Percentiles rank a stretch among this genome's conserved stretches.
These are phyloP conservation scores for Inosperma sp. DNA, from an alignment of 768 basidiomycete species.

Conservation along the genomic window DNA sequence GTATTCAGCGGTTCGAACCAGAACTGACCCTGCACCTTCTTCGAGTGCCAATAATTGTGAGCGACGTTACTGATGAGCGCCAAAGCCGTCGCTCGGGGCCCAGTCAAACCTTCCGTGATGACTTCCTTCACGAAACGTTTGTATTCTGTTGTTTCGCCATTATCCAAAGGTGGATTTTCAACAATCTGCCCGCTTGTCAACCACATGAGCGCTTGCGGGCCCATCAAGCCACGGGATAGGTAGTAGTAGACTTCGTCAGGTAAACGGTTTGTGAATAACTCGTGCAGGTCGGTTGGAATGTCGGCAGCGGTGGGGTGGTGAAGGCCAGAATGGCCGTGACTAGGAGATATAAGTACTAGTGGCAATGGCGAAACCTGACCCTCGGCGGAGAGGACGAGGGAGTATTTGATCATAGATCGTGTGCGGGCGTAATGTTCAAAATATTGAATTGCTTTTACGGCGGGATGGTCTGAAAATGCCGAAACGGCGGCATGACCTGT, in stretches of 20 bases:
- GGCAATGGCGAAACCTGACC: conserved; percentile 77
- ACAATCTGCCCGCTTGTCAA: conserved; percentile 81
- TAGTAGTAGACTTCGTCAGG: conserved; percentile 98
- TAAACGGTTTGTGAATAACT: conserved; percentile 90
- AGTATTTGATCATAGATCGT: conserved; percentile 88
- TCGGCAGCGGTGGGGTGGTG: conserved; percentile 75
- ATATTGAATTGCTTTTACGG: conserved; percentile 77
- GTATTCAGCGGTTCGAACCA: conserved; percentile 65
- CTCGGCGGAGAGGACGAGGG: conserved; percentile 85
- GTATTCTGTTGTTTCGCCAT: conserved; percentile 94
- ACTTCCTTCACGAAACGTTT: conserved; percentile 93
- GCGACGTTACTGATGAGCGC: conserved; percentile 80
- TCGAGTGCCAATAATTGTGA: conserved; percentile 76
- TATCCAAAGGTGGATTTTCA: conserved; percentile 86
- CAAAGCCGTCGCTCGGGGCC: conserved; percentile 86
- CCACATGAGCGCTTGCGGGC: conserved; percentile 92
- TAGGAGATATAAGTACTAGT: conserved; percentile 54
- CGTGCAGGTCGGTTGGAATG: conserved; percentile 86
- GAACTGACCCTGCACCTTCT: conserved; percentile 67
- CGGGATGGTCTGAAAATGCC: conserved; percentile 74
- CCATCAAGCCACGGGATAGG: conserved; percentile 85
- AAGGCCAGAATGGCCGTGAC: conserved; percentile 50
- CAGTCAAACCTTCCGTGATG: conserved; percentile 91
- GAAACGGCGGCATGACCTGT: conserved; percentile 77
- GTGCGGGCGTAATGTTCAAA: conserved; percentile 84